Conservation (phyloP, 2,329 filamentous ascomycete species). For the Beauveria bassiana region DNA sequence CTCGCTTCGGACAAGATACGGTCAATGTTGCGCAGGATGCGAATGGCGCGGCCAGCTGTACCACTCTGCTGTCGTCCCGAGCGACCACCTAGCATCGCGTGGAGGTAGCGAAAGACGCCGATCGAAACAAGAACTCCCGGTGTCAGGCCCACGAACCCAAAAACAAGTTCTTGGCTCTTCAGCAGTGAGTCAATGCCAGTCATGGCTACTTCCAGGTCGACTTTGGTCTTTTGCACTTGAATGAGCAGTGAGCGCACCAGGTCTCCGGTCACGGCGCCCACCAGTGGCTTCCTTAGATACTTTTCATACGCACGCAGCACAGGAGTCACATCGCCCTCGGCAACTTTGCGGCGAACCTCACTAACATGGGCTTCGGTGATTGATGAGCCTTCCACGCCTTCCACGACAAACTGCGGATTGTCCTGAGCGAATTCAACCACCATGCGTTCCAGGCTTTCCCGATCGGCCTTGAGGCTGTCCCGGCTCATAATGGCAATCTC, state of each 20-base stretch:
- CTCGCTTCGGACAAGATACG: constrained; percentile 63
- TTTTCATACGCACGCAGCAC: constrained; percentile 87
- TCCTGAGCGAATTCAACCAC: constrained; percentile 92
- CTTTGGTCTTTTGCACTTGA: constrained; percentile 97
- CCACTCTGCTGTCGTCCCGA: constrained; percentile 58
- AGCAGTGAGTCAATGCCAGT: constrained; percentile 90
- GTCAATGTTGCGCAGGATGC: constrained; percentile 81
- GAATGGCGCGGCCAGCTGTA: constrained; percentile 62
- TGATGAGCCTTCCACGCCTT: constrained; percentile 35
- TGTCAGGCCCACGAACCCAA: constrained; percentile 92
- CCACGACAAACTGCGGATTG: constrained; percentile 57
- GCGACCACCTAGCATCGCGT: constrained; percentile 60
- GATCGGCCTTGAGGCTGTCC: constrained; percentile 81
- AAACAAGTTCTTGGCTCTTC: constrained; percentile 94
- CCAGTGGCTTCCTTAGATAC: constrained; percentile 73
- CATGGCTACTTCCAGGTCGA: constrained; percentile 93
- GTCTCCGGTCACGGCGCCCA: constrained; percentile 77
- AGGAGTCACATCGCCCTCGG: constrained; percentile 86
- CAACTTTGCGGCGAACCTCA: constrained; percentile 70
- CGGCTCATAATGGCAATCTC: constrained; percentile 97
- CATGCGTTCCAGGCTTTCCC: constrained; percentile 92
- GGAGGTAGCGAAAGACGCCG: constrained; percentile 64
- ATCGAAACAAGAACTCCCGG: constrained; percentile 85
- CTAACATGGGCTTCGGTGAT: constrained; percentile 63
- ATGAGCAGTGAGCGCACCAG: constrained; percentile 86